These are phyloP conservation scores for Gloeostereum incarnatum DNA, from an alignment of 768 basidiomycete species.

Conservation along the genomic window DNA sequence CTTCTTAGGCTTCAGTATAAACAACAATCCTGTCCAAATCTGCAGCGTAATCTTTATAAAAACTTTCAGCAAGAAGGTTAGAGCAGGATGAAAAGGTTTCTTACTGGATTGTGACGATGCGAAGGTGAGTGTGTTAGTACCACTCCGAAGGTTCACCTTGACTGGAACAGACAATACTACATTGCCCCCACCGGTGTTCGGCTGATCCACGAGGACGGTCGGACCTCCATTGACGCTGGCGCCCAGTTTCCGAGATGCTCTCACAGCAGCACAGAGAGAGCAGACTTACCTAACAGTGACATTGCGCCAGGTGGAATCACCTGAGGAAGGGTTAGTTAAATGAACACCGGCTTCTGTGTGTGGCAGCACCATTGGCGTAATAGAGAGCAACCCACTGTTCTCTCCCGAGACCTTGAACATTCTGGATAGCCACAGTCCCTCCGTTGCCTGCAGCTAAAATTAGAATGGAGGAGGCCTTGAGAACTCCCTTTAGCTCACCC, in stretches of 20 bases:
- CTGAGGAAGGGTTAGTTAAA: constrained; percentile 12
- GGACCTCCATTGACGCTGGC: constrained; percentile 50
- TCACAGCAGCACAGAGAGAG: neutral
- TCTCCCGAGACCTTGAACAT: constrained; percentile 42
- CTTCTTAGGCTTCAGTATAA: constrained; percentile 24
- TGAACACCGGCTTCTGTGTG: neutral
- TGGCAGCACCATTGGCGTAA: constrained; percentile 39
- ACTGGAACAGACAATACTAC: constrained; percentile 50
- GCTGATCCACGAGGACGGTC: constrained; percentile 42
- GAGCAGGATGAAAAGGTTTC: constrained; percentile 12
- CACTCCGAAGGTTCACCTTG: constrained; percentile 36
- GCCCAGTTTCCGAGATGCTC: neutral
- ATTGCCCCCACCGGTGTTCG: constrained; percentile 43
- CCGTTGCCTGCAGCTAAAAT: constrained; percentile 32
- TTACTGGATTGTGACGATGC: constrained; percentile 39
- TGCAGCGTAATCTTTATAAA: constrained; percentile 37
- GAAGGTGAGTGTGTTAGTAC: constrained; percentile 43
- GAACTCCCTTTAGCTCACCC: constrained; percentile 22
- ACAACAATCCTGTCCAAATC: constrained; percentile 57
- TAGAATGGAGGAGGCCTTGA: neutral
- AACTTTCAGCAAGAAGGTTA: neutral
- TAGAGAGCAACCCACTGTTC: constrained; percentile 55
- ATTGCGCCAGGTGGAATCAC: constrained; percentile 48
- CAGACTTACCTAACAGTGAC: constrained; percentile 43
- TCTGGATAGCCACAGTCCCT: constrained; percentile 45